Base-by-base conservation (phyloP, 2,329 filamentous ascomycete species). In the Claviceps maximensis region DNA sequence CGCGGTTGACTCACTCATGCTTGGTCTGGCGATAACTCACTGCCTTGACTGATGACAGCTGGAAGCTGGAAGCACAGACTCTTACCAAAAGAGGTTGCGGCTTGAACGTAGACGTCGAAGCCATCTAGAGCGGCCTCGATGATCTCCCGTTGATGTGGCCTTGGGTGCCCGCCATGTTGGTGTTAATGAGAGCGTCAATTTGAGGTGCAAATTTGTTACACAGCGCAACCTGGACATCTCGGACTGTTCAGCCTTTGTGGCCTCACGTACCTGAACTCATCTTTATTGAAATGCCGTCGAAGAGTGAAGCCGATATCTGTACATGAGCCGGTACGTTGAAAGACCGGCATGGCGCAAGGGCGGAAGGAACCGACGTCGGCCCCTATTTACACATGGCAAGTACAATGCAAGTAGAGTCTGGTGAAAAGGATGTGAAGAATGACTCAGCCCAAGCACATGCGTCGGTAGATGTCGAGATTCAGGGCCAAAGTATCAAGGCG, bases 21-120 rank as follows among this genome's bases (percentile, higher is more conserved):
- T 45, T 27, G 29, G 21, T 49, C 33, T 48, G 31, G 21, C 21
- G 10, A 46, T 17, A n/a, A 78, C 83, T 63, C 71, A 89, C 87
- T 89, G 58, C 91, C 91, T 66, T 84, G 81, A 62, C 91, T 86
- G 53, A 95, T 83, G 33, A 96, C 83, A 25, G 90, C 90, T 9
- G 90, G 90, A 1, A 96, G 76, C 66, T 96, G 90, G 65, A 91
- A 96, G 71, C 91, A 96, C 51, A 96, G 69, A 63, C 88, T 94
- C 69, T 96, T 96, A 44, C 90, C 91, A 66, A 96, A 96, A 10
- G 85, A 88, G 3, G 87, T 90, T 52, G 87, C 87, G 47, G 91
- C 91, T 68, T 96, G 91, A 1, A 97, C 78, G 63, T 95, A 96
- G 45, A 97, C 86, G 83, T 97, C 91, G 57, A 90, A 77, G 17